A percentile compares a stretch with the other conserved stretches of the same genome.
Conservation (phyloP, 805 yeast genomes). For the Nakazawaea laoshanensis region DNA sequence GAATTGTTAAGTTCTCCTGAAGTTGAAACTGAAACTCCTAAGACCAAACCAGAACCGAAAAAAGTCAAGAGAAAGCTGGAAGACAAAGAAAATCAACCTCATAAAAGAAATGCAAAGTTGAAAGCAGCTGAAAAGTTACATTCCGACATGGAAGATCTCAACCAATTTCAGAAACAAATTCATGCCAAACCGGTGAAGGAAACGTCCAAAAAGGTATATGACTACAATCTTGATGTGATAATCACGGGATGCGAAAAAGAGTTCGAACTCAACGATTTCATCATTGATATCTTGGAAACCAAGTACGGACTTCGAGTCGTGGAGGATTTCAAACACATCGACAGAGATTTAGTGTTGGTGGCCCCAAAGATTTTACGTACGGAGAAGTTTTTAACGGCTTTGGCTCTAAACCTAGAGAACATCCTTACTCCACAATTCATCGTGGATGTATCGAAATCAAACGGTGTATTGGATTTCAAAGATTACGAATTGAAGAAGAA, state of each 20-base stretch:
- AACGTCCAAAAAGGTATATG: conserved; percentile 14
- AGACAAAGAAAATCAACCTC: conserved; percentile 1
- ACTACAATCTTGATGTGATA: conserved; percentile 38
- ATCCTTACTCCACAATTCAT: conserved; percentile 7
- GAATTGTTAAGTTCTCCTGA: background rate
- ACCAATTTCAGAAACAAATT: conserved; percentile 50
- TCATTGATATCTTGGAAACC: conserved; percentile 27
- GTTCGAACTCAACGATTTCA: conserved; percentile 31
- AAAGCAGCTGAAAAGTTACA: conserved; percentile 62
- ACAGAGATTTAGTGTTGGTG: conserved; percentile 40
- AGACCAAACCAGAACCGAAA: conserved; percentile 13
- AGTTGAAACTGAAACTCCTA: background rate
- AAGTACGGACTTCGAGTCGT: conserved; percentile 51
- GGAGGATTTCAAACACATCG: conserved; percentile 19
- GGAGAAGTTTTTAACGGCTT: conserved; percentile 57
- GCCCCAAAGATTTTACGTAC: conserved; percentile 84
- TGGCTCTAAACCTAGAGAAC: conserved; percentile 3
- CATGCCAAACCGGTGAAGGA: conserved; percentile 13
- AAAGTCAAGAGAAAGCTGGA: conserved; percentile 4
- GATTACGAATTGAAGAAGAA: conserved; percentile 2
- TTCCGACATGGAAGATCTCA: conserved; percentile 59
- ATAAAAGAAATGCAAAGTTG: conserved; percentile 47
- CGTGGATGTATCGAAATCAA: background rate
- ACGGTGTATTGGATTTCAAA: background rate
- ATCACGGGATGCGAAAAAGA: conserved; percentile 59